phyloP scores from a whole-genome alignment of 2,329 filamentous ascomycete species.

The Colletotrichum tabaci region DNA sequence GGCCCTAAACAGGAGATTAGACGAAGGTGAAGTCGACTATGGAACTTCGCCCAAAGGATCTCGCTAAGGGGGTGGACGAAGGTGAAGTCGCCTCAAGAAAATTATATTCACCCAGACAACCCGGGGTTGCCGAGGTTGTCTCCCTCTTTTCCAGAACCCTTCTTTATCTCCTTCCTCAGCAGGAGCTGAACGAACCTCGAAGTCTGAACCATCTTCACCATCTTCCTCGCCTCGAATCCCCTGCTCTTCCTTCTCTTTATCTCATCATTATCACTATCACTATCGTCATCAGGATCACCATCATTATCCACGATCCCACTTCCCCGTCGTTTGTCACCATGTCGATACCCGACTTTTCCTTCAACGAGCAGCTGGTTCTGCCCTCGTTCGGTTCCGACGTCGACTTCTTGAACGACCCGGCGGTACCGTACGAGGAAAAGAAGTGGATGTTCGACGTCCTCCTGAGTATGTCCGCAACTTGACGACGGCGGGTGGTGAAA shows the following conservation, averaged over 20 bases:
- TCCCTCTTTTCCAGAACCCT: background rate
- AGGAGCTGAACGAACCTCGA: background rate
- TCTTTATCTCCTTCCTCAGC: background rate
- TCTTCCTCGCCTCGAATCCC: background rate
- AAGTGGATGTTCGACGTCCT: slow-evolving; percentile 21
- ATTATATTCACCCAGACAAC: background rate
- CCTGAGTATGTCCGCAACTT: background rate
- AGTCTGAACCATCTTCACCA: background rate
- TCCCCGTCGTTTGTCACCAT: background rate
- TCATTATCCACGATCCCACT: background rate
- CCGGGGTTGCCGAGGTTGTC: no score
- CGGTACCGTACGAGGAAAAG: background rate
- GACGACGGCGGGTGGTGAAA: background rate
- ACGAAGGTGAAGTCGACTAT: background rate
- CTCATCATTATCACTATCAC: background rate
- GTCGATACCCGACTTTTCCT: background rate
- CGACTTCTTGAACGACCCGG: background rate
- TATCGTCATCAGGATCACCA: background rate
- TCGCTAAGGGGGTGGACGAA: background rate
- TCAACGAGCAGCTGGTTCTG: background rate
- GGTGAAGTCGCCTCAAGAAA: background rate
- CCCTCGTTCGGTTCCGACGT: slow-evolving; percentile 1
- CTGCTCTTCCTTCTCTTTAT: no score
- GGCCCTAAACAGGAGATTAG: background rate
- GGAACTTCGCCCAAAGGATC: no score